Evolutionary conservation across 331 rosid genomes (phyloP), one percentile per base, ranked within the genome.

Genomic region (Arachis monticola): DNA sequence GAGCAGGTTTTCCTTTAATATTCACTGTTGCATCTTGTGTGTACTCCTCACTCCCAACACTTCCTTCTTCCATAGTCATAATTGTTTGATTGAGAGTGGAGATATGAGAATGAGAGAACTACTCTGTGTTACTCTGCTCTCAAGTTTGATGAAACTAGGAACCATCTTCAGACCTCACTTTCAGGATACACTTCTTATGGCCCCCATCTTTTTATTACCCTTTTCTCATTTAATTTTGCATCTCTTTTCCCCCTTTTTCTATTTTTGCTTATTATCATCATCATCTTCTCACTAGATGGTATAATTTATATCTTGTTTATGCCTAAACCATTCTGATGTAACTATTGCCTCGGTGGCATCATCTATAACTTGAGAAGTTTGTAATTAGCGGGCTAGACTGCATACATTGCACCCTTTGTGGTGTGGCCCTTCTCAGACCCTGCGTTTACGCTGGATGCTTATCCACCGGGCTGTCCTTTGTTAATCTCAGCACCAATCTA

Each of bases 21-120:
- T 17, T 53, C 8, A 75, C 73, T 0, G 79, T 75, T 42, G 73
- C 79, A 75, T 75, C 79, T 44, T 75, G 66, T 8, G 79, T 75
- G 73, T 64, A 55, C 4, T 75, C 72, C 13, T 74, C 53, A 30
- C 10, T 17, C 1, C 0, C 46, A 2, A 17, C 72, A 55, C 57
- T 74, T 0, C 79, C 79, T 31, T 75, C 79, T 65, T 75, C 79
- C 79, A 65, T 7, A 53, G 72, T 64, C 72, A 74, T 74, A 0
- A 5, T 52, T 3, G 17, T 12, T 11, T 50, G 10, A 50, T 50
- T 10, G 8, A 22, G 45, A 22, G 13, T 50, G 12, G 8, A 50
- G 47, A 68, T 27, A 50, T 50, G 14, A 50, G 55, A 50, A 6
- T 52, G 58, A 52, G 58, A 52, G 58, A 52, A 9, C 8, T 0